Conservation (phyloP, 2,329 filamentous ascomycete species). For the Fusarium pilosicola region DNA sequence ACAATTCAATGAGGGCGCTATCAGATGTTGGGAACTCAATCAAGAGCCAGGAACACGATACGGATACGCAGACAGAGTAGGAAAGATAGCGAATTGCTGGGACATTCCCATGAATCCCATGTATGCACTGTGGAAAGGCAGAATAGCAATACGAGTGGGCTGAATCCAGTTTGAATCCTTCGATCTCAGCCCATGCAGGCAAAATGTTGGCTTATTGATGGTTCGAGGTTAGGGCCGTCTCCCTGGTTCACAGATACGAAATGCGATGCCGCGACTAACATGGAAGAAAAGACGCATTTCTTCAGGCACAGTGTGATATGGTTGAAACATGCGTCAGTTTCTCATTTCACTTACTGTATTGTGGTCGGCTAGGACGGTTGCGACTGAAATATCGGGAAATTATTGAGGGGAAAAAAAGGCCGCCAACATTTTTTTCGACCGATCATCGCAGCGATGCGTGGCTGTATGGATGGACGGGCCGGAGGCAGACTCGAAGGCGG, state of each 20-base stretch:
- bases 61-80: conserved; percentile 4
- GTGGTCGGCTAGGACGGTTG: conserved; percentile 16
- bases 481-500: conserved; percentile 37
- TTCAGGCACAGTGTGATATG: conserved; percentile 32
- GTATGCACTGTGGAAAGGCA: conserved; percentile 9
- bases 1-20: conserved; percentile 3
- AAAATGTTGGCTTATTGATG: conserved; percentile 9
- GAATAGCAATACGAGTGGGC: conserved; percentile 13
- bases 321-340: conserved; percentile 1
- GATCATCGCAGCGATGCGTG: conserved; percentile 16
- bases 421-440: conserved; percentile 16
- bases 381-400: conserved; percentile 21
- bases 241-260: conserved; percentile 21
- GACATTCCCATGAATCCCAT: conserved; percentile 10
- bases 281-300: conserved; percentile 18
- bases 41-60: conserved; percentile 13
- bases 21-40: conserved; percentile 1
- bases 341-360: conserved; percentile 21
- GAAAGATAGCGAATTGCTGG: background rate
- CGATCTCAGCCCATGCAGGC: conserved; percentile 14
- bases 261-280: conserved; percentile 23
- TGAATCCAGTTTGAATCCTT: conserved; percentile 17
- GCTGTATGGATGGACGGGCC: conserved; percentile 20
- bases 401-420: conserved; percentile 7
- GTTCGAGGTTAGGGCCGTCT: conserved; percentile 6